A percentile compares a stretch with the other conserved stretches of the same genome.
phyloP scores from a whole-genome alignment of 208 protist genomes.

The Angomonas ambiguus region DNA sequence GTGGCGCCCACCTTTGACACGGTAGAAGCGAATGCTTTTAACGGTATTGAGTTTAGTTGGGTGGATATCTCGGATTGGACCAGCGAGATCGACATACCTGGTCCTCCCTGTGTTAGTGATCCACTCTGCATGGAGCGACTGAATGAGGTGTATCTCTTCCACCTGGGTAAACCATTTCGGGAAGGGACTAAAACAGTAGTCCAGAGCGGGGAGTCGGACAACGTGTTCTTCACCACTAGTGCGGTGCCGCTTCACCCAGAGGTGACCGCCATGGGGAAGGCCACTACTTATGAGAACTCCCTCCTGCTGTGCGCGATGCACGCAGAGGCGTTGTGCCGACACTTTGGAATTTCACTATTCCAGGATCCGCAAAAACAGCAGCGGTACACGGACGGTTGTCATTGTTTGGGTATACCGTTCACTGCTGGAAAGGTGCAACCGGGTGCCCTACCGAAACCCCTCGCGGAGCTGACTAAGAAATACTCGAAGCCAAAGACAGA shows the following conservation, averaged over 20 bases:
- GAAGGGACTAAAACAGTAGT: not conserved
- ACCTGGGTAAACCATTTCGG: constrained; percentile 6
- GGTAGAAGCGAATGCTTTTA: constrained; percentile 19
- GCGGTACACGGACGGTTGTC: constrained; percentile 54
- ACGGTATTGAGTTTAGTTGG: constrained; percentile 22
- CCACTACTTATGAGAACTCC: constrained; percentile 24
- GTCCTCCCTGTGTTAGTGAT: constrained; percentile 38
- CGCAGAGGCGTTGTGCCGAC: constrained; percentile 49
- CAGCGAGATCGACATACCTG: constrained; percentile 25
- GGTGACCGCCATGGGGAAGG: constrained; percentile 48
- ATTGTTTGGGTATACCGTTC: constrained; percentile 43
- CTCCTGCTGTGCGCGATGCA: constrained; percentile 71
- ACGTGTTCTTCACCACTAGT: constrained; percentile 17
- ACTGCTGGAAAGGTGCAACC: constrained; percentile 20
- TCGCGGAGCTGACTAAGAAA: not conserved
- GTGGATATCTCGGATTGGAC: constrained; percentile 49
- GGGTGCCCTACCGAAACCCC: not conserved
- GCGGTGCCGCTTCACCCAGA: constrained; percentile 10
- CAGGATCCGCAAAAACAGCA: constrained; percentile 22
- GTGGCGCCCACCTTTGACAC: constrained; percentile 23
- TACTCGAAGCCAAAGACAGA: constrained; percentile 55
- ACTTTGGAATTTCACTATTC: constrained; percentile 47
- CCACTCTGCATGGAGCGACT: constrained; percentile 29
- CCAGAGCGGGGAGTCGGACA: not conserved
- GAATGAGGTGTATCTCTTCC: constrained; percentile 17